phyloP scores from a whole-genome alignment of 2,329 filamentous ascomycete genomes.

The Aspergillus chevalieri region DNA sequence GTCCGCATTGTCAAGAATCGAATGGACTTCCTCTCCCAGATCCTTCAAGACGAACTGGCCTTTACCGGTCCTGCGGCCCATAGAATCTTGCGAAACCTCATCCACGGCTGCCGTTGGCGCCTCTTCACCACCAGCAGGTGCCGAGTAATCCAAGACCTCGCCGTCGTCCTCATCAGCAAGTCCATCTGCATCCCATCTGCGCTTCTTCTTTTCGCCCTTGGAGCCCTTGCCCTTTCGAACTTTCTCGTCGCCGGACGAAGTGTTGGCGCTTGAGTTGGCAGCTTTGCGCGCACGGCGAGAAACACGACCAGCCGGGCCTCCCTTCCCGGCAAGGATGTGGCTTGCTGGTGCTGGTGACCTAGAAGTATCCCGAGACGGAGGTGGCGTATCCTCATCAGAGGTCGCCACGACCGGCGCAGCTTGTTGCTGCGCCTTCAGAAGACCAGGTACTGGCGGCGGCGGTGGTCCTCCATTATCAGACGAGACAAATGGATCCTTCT shows the following conservation, averaged over 20 bases:
- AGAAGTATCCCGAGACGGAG: constrained; percentile 67
- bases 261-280: constrained; percentile 42
- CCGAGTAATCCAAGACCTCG: constrained; percentile 85
- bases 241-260: constrained; percentile 78
- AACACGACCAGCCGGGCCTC: constrained; percentile 66
- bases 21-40: constrained; percentile 85
- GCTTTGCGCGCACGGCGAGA: constrained; percentile 76
- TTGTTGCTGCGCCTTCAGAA: constrained; percentile 41
- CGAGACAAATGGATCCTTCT: constrained; percentile 42
- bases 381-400: constrained; percentile 64
- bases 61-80: constrained; percentile 77
- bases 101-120: constrained; percentile 57
- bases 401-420: constrained; percentile 38
- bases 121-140: constrained; percentile 52
- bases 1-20: constrained; percentile 76
- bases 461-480: constrained; percentile 47
- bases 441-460: constrained; percentile 47
- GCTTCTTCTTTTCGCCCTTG: constrained; percentile 67
- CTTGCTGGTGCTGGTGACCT: constrained; percentile 68
- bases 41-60: constrained; percentile 94
- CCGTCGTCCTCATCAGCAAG: constrained; percentile 77
- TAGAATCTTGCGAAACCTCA: constrained; percentile 68
- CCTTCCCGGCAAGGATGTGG: constrained; percentile 67
- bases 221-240: constrained; percentile 53
- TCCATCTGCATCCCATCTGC: constrained; percentile 89